phyloP scores from a whole-genome alignment of 306 rosid genomes.

The Acacia confusa region DNA sequence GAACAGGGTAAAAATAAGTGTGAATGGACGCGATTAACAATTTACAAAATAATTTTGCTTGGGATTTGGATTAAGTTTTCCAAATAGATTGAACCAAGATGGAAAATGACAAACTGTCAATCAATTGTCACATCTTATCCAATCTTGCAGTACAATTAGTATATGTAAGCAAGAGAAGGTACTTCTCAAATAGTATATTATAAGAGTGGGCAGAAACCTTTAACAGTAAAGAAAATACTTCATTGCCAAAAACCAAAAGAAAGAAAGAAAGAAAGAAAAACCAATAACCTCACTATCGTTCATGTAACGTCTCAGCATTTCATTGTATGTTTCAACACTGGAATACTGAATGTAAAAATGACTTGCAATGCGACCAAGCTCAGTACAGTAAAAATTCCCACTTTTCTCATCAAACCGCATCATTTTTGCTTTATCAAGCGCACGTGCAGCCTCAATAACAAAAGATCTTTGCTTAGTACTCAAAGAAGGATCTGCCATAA shows the following conservation, averaged over 20 bases:
- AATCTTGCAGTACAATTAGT: conserved; percentile 6
- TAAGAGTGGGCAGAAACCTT: conserved; percentile 10
- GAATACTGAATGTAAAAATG: conserved; percentile 97
- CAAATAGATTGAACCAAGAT: conserved; percentile 2
- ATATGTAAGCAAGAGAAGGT: neutral
- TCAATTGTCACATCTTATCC: conserved; percentile 3
- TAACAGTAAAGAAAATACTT: conserved; percentile 5
- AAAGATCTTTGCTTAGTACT: conserved; percentile 87
- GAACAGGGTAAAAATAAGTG: conserved; percentile 27
- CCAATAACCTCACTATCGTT: conserved; percentile 85
- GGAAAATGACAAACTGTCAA: neutral
- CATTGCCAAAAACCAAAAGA: neutral
- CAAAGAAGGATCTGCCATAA: conserved; percentile 87
- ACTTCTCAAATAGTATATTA: neutral
- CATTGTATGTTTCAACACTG: conserved; percentile 96
- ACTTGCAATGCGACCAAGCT: conserved; percentile 99
- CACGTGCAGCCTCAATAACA: conserved; percentile 89
- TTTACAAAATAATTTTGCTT: neutral
- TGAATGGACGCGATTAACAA: neutral
- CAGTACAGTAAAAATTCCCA: conserved; percentile 97
- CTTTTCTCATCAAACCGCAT: conserved; percentile 99
- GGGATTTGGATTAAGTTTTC: neutral
- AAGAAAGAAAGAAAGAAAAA: neutral
- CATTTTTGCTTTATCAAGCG: conserved; percentile 97
- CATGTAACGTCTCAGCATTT: conserved; percentile 90